These are phyloP conservation scores for Collybia mongolica DNA, from an alignment of 768 basidiomycete genomes.

Conservation along the genomic window DNA sequence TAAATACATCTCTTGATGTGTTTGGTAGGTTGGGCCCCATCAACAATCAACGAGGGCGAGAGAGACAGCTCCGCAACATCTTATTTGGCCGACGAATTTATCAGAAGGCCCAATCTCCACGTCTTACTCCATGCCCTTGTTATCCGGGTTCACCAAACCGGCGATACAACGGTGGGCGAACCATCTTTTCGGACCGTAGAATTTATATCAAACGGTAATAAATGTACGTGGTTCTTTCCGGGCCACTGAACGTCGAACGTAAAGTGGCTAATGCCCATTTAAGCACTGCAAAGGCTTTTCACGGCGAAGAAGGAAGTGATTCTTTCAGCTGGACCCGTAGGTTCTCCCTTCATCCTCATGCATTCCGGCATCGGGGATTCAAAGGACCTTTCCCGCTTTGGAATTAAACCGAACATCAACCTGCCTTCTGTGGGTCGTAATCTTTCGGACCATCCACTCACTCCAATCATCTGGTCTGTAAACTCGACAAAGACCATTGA, in stretches of 20 bases:
- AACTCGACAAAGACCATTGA: slow-evolving; percentile 14
- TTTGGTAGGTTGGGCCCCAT: slow-evolving; percentile 19
- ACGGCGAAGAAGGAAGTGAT: slow-evolving; percentile 25
- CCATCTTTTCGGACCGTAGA: background rate
- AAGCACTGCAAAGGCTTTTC: slow-evolving; percentile 7
- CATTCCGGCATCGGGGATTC: slow-evolving; percentile 20
- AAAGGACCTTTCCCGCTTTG: slow-evolving; percentile 8
- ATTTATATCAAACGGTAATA: background rate
- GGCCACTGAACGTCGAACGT: background rate
- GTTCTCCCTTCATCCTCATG: slow-evolving; percentile 20
- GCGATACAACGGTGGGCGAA: background rate
- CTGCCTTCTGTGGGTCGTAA: slow-evolving; percentile 27
- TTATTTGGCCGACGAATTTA: slow-evolving; percentile 4
- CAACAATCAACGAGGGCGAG: slow-evolving; percentile 15
- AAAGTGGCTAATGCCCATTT: background rate
- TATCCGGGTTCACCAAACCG: background rate
- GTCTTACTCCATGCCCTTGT: slow-evolving; percentile 1
- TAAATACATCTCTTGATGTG: background rate
- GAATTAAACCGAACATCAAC: slow-evolving; percentile 22
- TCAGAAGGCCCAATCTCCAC: slow-evolving; percentile 1
- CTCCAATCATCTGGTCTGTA: slow-evolving; percentile 10
- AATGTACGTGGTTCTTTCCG: background rate
- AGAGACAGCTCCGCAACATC: slow-evolving; percentile 9
- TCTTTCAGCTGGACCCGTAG: slow-evolving; percentile 24
- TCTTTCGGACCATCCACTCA: slow-evolving; percentile 24